phyloP scores from a whole-genome alignment of 768 basidiomycete species.

The Termitomyces sp. region DNA sequence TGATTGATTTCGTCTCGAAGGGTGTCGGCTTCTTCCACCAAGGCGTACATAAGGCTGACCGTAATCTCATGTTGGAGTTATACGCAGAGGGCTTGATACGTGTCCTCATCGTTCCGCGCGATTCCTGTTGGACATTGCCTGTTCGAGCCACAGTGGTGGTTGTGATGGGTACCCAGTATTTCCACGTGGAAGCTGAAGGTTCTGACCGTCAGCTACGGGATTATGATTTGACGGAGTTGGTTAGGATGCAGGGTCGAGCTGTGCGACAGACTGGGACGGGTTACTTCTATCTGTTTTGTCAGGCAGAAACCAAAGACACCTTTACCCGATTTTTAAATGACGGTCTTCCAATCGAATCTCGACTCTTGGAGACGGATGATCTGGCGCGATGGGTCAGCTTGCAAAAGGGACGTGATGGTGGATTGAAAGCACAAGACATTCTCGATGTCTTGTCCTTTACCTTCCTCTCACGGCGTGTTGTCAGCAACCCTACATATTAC shows the following conservation, averaged over 20 bases:
- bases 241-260: constrained; percentile 89
- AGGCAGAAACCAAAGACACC: constrained; percentile 76
- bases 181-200: constrained; percentile 39
- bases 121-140: constrained; percentile 87
- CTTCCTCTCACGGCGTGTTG: constrained; percentile 66
- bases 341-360: constrained; percentile 87
- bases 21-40: constrained; percentile 87
- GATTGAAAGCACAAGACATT: constrained; percentile 56
- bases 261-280: constrained; percentile 57
- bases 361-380: constrained; percentile 45
- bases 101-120: constrained; percentile 77
- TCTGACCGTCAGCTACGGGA: constrained; percentile 68
- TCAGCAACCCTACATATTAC: constrained; percentile 84
- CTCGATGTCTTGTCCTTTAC: constrained; percentile 80
- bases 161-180: constrained; percentile 90
- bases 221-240: constrained; percentile 76
- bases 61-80: constrained; percentile 69
- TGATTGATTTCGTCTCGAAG: constrained; percentile 71
- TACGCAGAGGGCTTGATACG: constrained; percentile 77
- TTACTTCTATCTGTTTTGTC: constrained; percentile 84
- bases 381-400: constrained; percentile 43
- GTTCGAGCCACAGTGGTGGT: constrained; percentile 77
- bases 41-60: constrained; percentile 64
- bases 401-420: constrained; percentile 30
- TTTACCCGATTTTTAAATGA: constrained; percentile 82